Conservation (phyloP, 306 rosid species). For the Arachis stenosperma region DNA sequence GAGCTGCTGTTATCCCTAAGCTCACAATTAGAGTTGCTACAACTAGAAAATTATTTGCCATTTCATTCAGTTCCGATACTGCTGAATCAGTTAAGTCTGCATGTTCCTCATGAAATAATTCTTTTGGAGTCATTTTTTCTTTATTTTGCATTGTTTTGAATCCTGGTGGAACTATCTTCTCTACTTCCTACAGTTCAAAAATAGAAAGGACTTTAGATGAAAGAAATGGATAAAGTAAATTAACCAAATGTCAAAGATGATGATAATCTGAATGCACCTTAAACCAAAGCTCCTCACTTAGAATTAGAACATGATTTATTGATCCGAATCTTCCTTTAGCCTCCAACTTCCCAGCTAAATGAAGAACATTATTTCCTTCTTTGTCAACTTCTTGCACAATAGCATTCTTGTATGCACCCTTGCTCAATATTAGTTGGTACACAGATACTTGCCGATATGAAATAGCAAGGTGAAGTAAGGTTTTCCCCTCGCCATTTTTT, state of each 20-base stretch:
- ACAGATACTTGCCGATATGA: not conserved
- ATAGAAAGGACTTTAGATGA: not conserved
- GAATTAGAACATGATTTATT: not conserved
- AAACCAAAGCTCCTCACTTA: not conserved
- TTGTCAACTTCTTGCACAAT: not conserved
- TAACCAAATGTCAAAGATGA: not conserved
- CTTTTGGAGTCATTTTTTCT: not conserved
- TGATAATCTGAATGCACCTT: not conserved
- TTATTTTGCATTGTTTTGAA: not conserved
- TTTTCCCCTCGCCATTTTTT: not conserved
- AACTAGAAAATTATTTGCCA: constrained; percentile 15
- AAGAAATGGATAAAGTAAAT: not conserved
- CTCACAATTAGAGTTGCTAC: constrained; percentile 15
- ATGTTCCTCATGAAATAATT: not conserved
- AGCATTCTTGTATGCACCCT: not conserved
- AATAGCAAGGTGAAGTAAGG: constrained; percentile 1
- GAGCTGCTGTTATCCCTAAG: not conserved
- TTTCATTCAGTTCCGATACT: not conserved
- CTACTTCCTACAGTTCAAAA: constrained; percentile 7
- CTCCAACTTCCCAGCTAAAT: constrained; percentile 13
- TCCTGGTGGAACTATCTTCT: not conserved
- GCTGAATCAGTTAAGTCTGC: not conserved
- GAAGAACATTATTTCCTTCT: constrained; percentile 10
- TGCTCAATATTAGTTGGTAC: not conserved
- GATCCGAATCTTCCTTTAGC: not conserved